These are phyloP conservation scores for Penicillium janthinellum DNA, from an alignment of 2,329 filamentous ascomycete genomes.

Conservation along the genomic window DNA sequence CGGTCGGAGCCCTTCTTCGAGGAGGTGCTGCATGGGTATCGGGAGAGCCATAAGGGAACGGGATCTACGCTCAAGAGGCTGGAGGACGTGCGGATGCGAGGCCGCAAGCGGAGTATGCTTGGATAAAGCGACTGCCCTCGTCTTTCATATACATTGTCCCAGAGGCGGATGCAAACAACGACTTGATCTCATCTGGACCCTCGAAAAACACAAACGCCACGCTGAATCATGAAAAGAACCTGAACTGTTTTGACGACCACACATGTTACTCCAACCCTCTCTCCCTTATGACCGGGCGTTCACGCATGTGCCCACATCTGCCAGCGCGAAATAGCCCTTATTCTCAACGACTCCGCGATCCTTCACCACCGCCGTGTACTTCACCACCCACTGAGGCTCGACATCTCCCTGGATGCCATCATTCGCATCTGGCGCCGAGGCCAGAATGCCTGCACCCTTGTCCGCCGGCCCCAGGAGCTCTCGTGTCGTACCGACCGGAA, in stretches of 20 bases:
- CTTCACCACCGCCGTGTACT: conserved; percentile 94
- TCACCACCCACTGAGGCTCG: conserved; percentile 89
- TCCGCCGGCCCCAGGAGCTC: conserved; percentile 76
- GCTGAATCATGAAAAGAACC: conserved; percentile 25
- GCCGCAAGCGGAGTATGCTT: conserved; percentile 95
- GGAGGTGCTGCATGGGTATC: conserved; percentile 74
- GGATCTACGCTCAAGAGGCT: conserved; percentile 74
- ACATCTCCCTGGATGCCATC: conserved; percentile 73
- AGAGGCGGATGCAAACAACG: conserved; percentile 8
- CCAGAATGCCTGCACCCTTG: conserved; percentile 74
- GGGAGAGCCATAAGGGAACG: conserved; percentile 72
- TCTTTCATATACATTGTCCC: conserved; percentile 3
- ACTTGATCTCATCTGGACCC: conserved; percentile 11
- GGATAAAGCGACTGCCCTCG: conserved; percentile 58
- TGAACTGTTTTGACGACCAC: conserved; percentile 10
- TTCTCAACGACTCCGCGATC: conserved; percentile 96
- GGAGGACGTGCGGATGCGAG: conserved; percentile 90
- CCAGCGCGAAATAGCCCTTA: conserved; percentile 94
- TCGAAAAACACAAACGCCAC: conserved; percentile 23
- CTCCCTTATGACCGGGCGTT: conserved; percentile 29
- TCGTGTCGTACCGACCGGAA: conserved; percentile 80
- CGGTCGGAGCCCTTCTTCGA: conserved; percentile 75
- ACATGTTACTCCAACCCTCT: conserved; percentile 4
- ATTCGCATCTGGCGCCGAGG: conserved; percentile 55
- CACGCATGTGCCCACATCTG: conserved; percentile 62